phyloP scores from a whole-genome alignment of 305 asterid species.

The Coffea humblotiana region DNA sequence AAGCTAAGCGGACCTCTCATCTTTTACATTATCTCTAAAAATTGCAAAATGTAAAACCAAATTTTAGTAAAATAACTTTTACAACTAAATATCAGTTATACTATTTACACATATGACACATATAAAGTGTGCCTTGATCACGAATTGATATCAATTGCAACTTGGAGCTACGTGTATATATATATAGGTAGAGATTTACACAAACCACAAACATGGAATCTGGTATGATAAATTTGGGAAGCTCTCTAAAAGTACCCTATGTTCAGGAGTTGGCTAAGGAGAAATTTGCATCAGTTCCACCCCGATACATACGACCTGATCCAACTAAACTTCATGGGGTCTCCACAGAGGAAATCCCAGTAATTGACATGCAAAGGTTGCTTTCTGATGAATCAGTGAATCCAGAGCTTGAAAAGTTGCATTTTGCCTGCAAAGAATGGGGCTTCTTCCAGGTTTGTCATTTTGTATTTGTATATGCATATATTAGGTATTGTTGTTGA shows the following conservation, averaged over 20 bases:
- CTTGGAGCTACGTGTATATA: no score
- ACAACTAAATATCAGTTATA: no score
- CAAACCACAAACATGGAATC: background rate
- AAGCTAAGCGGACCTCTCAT: no score
- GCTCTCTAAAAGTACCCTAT: background rate
- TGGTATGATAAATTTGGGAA: background rate
- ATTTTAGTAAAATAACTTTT: no score
- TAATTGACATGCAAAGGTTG: background rate
- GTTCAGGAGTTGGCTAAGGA: background rate
- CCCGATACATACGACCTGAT: background rate
- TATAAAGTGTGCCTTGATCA: no score
- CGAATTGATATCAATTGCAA: no score
- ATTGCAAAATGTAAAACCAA: no score
- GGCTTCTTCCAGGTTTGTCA: background rate
- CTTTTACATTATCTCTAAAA: no score
- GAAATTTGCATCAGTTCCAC: background rate
- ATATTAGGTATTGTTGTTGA: no score
- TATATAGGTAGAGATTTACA: background rate
- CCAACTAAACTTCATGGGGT: background rate
- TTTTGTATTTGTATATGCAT: no score
- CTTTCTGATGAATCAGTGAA: background rate
- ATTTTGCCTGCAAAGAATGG: constrained; percentile 14
- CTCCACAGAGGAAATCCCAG: background rate
- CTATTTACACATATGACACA: no score
- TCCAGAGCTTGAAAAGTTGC: background rate